Conservation (phyloP, 192 early-diverging fungal species). For the Allomyces macrogynus region DNA sequence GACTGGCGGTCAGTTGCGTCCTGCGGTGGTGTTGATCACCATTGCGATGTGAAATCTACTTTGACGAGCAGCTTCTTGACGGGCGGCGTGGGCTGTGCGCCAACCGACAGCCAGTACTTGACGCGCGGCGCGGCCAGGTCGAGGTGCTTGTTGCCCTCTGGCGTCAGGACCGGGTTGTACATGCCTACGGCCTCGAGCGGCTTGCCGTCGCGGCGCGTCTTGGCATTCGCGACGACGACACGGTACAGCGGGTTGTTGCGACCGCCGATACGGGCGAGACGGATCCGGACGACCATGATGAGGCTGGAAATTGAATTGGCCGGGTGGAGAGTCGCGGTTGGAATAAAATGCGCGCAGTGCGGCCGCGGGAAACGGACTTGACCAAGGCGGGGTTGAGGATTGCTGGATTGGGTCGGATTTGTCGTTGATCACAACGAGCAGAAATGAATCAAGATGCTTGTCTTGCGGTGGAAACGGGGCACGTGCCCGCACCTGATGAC, state of each 20-base stretch:
- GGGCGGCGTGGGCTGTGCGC: conserved; percentile 81
- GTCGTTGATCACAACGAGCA: too few relatives aligned
- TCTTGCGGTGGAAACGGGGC: too few relatives aligned
- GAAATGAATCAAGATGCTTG: too few relatives aligned
- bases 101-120: conserved; percentile 93
- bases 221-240: conserved; percentile 74
- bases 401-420: too few relatives aligned
- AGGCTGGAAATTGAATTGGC: background rate
- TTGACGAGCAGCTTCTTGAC: conserved; percentile 75
- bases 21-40: background rate
- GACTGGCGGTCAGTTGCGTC: too few relatives aligned
- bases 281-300: conserved; percentile 60
- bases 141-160: conserved; percentile 57
- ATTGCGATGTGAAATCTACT: conserved; percentile 15
- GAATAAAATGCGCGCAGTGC: too few relatives aligned
- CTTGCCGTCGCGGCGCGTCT: conserved; percentile 62
- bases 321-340: too few relatives aligned
- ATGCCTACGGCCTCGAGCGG: conserved; percentile 80
- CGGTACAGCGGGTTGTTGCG: conserved; percentile 80
- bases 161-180: conserved; percentile 68
- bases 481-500: too few relatives aligned
- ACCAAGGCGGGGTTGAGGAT: too few relatives aligned
- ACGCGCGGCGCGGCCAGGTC: conserved; percentile 68
- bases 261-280: conserved; percentile 77
- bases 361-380: too few relatives aligned